These are phyloP conservation scores for Coffea humblotiana DNA, from an alignment of 305 asterid genomes.

Conservation along the genomic window DNA sequence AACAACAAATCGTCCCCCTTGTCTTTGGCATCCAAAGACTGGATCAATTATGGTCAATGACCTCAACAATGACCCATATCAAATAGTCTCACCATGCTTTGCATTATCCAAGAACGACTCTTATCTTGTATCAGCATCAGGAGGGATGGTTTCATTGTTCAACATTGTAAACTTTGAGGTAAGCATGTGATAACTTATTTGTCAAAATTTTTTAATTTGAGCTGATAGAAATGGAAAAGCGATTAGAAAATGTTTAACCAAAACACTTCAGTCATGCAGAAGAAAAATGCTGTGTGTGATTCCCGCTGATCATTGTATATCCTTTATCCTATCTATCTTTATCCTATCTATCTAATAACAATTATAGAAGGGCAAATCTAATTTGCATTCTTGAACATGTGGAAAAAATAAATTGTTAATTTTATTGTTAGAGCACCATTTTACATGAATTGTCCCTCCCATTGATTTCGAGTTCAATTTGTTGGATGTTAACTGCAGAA, in stretches of 20 bases:
- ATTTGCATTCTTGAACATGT: too few relatives aligned
- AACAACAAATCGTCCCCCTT: conserved; percentile 50
- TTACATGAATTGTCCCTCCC: not conserved
- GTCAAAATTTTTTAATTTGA: not conserved
- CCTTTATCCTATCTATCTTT: too few relatives aligned
- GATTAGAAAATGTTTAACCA: too few relatives aligned
- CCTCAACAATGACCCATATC: conserved; percentile 24
- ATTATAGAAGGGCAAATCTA: too few relatives aligned
- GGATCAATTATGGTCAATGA: conserved; percentile 51
- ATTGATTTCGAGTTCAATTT: too few relatives aligned
- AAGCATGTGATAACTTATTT: not conserved
- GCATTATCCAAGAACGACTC: conserved; percentile 63
- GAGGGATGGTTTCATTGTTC: conserved; percentile 50
- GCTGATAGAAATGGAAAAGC: too few relatives aligned
- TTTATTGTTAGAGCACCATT: not conserved
- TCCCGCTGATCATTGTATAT: too few relatives aligned
- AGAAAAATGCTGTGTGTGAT: too few relatives aligned
- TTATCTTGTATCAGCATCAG: conserved; percentile 63
- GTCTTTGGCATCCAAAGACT: conserved; percentile 47
- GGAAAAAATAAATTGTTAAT: not conserved
- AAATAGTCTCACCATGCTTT: conserved; percentile 43
- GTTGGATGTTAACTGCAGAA: conserved; percentile 34
- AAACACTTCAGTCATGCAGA: too few relatives aligned
- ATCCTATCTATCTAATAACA: too few relatives aligned
- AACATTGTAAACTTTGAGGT: conserved; percentile 54